A percentile compares a stretch with the other conserved stretches of the same genome.
Conservation (phyloP, 2,329 filamentous ascomycete genomes). For the Colletotrichum chlorophyti region DNA sequence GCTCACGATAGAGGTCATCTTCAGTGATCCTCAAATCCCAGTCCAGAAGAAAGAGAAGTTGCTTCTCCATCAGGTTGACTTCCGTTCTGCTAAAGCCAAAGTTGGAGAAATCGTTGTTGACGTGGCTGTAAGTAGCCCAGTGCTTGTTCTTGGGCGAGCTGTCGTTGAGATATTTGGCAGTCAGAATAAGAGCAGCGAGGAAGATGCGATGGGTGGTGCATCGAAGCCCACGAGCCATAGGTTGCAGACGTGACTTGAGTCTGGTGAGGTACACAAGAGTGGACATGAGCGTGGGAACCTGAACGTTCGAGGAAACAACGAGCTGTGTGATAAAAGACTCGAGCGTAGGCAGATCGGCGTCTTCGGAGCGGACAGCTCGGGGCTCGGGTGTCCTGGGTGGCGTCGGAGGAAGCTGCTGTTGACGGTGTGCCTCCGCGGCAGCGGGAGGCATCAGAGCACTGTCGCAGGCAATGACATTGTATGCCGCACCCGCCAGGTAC, state of each 20-base stretch:
- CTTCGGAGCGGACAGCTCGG: conserved; percentile 51
- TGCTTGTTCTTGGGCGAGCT: conserved; percentile 99
- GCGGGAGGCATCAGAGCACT: conserved; percentile 58
- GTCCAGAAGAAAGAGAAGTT: conserved; percentile 91
- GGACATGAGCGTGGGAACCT: conserved; percentile 97
- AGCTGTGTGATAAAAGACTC: conserved; percentile 92
- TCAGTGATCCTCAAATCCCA: conserved; percentile 91
- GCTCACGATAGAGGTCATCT: conserved; percentile 84
- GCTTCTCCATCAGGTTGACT: conserved; percentile 99
- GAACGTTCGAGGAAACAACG: conserved; percentile 91
- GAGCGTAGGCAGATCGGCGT: conserved; percentile 74
- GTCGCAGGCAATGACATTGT: conserved; percentile 83
- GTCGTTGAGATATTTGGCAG: conserved; percentile 98
- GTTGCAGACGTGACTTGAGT: conserved; percentile 83
- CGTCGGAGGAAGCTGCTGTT: conserved; percentile 49
- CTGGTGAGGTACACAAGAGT: conserved; percentile 91
- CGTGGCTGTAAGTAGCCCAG: conserved; percentile 92
- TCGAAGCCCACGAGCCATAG: conserved; percentile 93
- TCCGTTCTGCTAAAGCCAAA: conserved; percentile 95
- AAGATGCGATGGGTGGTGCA: conserved; percentile 99
- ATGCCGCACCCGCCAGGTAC: conserved; percentile 77
- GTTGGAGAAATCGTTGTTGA: conserved; percentile 67
- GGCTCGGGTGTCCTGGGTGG: conserved; percentile 57
- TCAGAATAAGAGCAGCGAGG: conserved; percentile 81
- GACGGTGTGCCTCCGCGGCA: conserved; percentile 43